phyloP scores from a whole-genome alignment of 768 basidiomycete species.

The Kondoa subrosea region DNA sequence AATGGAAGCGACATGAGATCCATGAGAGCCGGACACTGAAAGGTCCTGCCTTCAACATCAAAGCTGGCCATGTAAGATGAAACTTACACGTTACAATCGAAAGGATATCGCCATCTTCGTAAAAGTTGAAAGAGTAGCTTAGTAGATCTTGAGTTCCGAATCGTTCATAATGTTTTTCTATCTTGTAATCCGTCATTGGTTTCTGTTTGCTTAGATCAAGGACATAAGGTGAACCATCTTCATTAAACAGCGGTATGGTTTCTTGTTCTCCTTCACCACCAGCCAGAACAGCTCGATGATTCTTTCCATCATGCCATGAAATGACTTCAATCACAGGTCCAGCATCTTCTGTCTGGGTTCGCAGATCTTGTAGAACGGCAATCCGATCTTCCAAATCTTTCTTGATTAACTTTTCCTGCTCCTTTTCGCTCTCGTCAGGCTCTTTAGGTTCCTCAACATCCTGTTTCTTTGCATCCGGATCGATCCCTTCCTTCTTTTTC shows the following conservation, averaged over 20 bases:
- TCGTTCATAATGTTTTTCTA: constrained; percentile 13
- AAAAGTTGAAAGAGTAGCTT: constrained; percentile 15
- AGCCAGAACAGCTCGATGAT: constrained; percentile 15
- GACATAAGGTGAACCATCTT: background rate
- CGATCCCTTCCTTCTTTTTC: constrained; percentile 1
- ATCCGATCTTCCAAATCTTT: constrained; percentile 15
- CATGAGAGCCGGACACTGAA: constrained; percentile 12
- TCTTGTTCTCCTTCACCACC: constrained; percentile 17
- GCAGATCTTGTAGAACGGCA: constrained; percentile 12
- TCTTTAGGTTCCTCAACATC: constrained; percentile 3
- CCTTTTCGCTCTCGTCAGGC: background rate
- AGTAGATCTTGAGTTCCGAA: constrained; percentile 19
- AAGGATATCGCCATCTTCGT: constrained; percentile 15
- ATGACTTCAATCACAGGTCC: constrained; percentile 17
- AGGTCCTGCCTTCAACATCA: background rate
- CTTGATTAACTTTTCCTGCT: constrained; percentile 12
- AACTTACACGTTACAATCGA: background rate
- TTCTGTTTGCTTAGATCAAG: constrained; percentile 5
- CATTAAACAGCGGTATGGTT: constrained; percentile 1
- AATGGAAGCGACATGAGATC: constrained; percentile 16
- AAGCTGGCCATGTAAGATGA: background rate
- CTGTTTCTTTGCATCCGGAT: background rate
- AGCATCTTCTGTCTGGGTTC: constrained; percentile 5
- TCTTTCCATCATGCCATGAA: constrained; percentile 16
- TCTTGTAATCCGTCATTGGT: constrained; percentile 17